Evolutionary conservation across 208 protist species (phyloP).

Genomic region (Trypanosoma congolense): DNA sequence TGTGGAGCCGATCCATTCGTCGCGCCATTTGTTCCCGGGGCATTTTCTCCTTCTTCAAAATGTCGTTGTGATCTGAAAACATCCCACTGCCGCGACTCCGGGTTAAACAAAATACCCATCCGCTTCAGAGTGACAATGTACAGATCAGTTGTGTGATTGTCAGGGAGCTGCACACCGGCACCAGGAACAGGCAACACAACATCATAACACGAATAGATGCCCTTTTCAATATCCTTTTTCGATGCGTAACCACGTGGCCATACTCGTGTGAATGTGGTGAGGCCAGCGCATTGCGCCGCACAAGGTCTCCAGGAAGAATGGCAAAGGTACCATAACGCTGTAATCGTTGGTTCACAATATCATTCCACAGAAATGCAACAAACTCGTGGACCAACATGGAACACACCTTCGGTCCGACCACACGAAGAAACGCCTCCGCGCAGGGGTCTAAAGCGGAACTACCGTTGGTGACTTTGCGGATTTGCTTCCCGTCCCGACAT

Average conservation of each 20-base stretch:
- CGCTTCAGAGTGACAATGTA: constrained; percentile 80
- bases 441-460: constrained; percentile 48
- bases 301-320: constrained; percentile 78
- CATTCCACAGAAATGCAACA: constrained; percentile 84
- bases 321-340: constrained; percentile 82
- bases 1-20: constrained; percentile 39
- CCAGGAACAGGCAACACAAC: constrained; percentile 78
- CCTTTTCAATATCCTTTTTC: constrained; percentile 48
- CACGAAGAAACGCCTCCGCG: constrained; percentile 72
- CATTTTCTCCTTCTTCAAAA: background rate
- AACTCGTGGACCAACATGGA: constrained; percentile 81
- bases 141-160: constrained; percentile 83
- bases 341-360: constrained; percentile 80
- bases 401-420: constrained; percentile 68
- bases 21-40: background rate
- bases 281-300: constrained; percentile 30
- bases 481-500: constrained; percentile 1
- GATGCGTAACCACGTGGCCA: constrained; percentile 27
- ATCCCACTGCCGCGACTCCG: constrained; percentile 74
- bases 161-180: constrained; percentile 57
- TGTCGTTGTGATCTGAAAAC: constrained; percentile 43
- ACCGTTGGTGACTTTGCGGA: constrained; percentile 1
- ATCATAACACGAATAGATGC: constrained; percentile 53
- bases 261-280: constrained; percentile 23
- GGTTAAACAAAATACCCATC: constrained; percentile 71